Evolutionary conservation across 331 rosid genomes (phyloP).

Genomic region (Malus hybrid): DNA sequence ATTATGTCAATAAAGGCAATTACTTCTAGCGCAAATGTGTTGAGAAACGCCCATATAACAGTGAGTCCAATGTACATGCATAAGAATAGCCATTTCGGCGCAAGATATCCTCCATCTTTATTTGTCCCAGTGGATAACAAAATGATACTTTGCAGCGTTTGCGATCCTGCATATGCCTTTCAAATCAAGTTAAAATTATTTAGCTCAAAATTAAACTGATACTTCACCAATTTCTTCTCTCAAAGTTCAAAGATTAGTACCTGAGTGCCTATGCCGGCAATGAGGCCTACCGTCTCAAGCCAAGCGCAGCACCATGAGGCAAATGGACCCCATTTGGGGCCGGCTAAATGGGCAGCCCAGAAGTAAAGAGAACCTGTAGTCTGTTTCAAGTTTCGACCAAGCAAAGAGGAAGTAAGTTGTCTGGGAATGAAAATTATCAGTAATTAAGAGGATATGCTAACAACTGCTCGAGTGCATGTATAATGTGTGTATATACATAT

Average conservation of each 20-base stretch:
- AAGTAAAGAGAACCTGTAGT: constrained; percentile 84
- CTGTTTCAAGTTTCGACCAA: constrained; percentile 21
- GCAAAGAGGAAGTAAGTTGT: background rate
- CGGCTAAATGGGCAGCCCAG: constrained; percentile 96
- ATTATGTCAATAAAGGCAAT: constrained; percentile 67
- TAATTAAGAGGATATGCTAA: background rate
- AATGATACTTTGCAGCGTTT: constrained; percentile 71
- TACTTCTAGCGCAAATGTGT: constrained; percentile 73
- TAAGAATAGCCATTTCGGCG: constrained; percentile 76
- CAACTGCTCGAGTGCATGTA: background rate
- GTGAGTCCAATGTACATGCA: constrained; percentile 76
- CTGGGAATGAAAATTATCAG: background rate
- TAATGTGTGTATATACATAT: too few species aligned
- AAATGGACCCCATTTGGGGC: constrained; percentile 87
- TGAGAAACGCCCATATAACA: constrained; percentile 73
- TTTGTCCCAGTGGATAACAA: constrained; percentile 65
- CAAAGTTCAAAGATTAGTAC: constrained; percentile 17
- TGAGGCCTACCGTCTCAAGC: constrained; percentile 80
- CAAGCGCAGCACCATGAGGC: constrained; percentile 96
- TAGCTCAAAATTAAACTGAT: background rate
- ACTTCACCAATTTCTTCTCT: background rate
- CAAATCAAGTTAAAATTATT: constrained; percentile 15
- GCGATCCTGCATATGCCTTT: constrained; percentile 89
- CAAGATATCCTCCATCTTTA: constrained; percentile 76
- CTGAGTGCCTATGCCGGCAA: constrained; percentile 88